Evolutionary conservation across 768 basidiomycete species (phyloP), one percentile per base, ranked within the genome.

Genomic region (Tremella yokohamensis): DNA sequence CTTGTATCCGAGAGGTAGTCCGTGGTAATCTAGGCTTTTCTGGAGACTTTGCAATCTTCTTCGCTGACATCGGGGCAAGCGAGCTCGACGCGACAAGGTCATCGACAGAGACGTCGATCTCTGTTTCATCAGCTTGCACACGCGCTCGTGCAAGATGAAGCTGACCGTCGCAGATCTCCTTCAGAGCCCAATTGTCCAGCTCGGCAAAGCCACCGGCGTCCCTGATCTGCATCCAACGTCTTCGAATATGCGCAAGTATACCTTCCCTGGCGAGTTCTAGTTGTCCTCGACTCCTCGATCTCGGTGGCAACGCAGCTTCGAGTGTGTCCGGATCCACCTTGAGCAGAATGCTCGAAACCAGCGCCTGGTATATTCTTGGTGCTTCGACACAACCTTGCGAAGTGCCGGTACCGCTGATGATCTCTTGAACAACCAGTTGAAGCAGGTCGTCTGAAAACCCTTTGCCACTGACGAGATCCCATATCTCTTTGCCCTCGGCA

Each of bases 131-230:
- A 56, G 54, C 11, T 6, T 34, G 40, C 45, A 22, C 67, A 40
- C 42, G 40, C 24, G 48, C 34, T 29, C n/a, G 11, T 11, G n/a
- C 1, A 6, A 52, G 12, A 11, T 38, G 42, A 45, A 45, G 80
- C 87, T 66, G 61, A 89, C 90, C 82, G 68, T 87, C 84, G 40
- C 84, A 83, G 40, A 98, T 90, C 70, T 97, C 94, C 72, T 90
- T 87, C 54, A 93, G 73, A 0, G 87, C 85, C 90, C 90, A 96
- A 3, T 81, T 82, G 49, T 94, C 90, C n/a, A 98, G 80, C 3
- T 77, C 71, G 51, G 87, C 85, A 66, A 97, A 94, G 0, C 88
- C 89, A n/a, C 84, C 83, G 51, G 85, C 84, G 49, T 86, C 84
- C 12, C 86, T 81, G 25, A 91, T 83, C 12, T 79, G 81, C 45